Conservation (phyloP, 371 early-diverging fungal species). For the Syncephalis plumigaleata region DNA sequence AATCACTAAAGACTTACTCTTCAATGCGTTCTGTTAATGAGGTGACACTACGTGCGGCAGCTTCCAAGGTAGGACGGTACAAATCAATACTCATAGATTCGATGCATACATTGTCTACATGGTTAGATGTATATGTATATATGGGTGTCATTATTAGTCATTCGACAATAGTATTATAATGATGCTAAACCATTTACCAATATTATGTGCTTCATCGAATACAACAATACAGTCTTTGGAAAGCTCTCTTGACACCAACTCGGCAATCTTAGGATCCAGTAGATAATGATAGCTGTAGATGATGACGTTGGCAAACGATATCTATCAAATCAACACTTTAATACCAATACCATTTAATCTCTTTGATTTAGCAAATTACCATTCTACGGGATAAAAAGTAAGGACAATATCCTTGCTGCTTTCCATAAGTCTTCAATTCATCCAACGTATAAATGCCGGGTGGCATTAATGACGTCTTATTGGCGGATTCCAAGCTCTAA, state of each 20-base stretch:
- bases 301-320: conserved; percentile 88
- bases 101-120: conserved; percentile 90
- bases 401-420: conserved; percentile 71
- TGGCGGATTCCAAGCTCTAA: conserved; percentile 42
- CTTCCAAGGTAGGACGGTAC: conserved; percentile 77
- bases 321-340: conserved; percentile 22
- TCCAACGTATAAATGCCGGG: conserved; percentile 93
- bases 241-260: conserved; percentile 86
- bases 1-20: conserved; percentile 32
- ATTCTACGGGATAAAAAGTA: conserved; percentile 88
- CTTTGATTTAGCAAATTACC: conserved; percentile 31
- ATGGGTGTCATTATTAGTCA: neutral
- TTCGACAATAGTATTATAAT: no score
- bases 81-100: conserved; percentile 94
- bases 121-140: neutral
- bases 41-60: conserved; percentile 62
- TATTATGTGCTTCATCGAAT: conserved; percentile 99
- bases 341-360: no score
- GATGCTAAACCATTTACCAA: conserved; percentile 64
- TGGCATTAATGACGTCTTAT: conserved; percentile 53
- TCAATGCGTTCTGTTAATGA: conserved; percentile 53
- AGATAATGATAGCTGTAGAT: conserved; percentile 99
- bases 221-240: conserved; percentile 94
- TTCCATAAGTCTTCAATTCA: conserved; percentile 70
- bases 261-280: conserved; percentile 98